Base-by-base conservation (phyloP, 2,329 filamentous ascomycete species). In the Arthroderma sp. region DNA sequence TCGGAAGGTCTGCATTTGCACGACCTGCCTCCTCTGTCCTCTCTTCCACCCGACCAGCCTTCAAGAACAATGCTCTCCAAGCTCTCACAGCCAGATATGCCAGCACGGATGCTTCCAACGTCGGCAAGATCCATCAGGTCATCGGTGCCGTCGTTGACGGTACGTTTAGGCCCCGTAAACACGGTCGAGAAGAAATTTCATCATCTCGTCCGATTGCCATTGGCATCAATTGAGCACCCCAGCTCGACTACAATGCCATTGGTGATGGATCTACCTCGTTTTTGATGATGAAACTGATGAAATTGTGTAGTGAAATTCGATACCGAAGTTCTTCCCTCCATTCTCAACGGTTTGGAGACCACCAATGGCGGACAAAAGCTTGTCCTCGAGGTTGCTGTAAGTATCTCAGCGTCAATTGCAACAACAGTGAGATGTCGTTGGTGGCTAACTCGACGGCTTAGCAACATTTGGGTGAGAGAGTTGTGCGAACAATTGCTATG, bases 401-500 rank as follows among this genome's bases (percentile, higher is more conserved):
- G 84, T 73, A 64, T 59, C 60, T 55, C 47, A 59, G 59, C 21
- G 7, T 13, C 43, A 33, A 55, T 97, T 75, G 80, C 93, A 71
- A 91, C 96, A 95, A 72, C 83, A 72, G 63, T 59, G 58, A 13
- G 13, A 8, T 47, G 25, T 57, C 33, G 37, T 21, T 54, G 31
- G 13, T 13, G 33, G 41, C 56, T 59, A 44, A 55, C 35, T n/a
- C 28, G 13, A n/a, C 19, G 37, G 33, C 59, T 66, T 69, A 96
- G 90, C 93, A 98, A 96, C 93, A 97, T 85, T 80, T 98, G 77
- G 93, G 93, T 81, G 88, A 98, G 82, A 95, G 89, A 82, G 88
- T 96, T 74, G 93, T 98, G 76, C 86, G 93, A 78, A 95, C 89
- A 78, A 98, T 98, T 95, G 93, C 93, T 79, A 98, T 98, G 93